phyloP scores from a whole-genome alignment of 2,329 filamentous ascomycete species.

The Pseudovirgaria hyperparasitica region DNA sequence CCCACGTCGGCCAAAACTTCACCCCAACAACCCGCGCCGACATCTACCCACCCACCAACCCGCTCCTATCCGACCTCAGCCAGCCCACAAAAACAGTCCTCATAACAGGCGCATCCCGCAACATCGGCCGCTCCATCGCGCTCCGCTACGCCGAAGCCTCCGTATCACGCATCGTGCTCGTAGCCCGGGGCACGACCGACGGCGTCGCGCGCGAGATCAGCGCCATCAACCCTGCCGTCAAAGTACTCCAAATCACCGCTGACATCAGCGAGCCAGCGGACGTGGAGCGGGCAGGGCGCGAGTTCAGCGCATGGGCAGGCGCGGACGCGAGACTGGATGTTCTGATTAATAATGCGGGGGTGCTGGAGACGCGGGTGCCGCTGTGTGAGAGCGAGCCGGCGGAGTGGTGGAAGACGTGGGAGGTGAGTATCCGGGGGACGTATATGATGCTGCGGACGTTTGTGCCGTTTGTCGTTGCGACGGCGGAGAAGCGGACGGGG shows the following conservation, averaged over 20 bases:
- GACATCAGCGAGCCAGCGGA: constrained; percentile 29
- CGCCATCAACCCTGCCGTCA: constrained; percentile 25
- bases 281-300: constrained; percentile 22
- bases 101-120: constrained; percentile 43
- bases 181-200: constrained; percentile 34
- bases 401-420: constrained; percentile 30
- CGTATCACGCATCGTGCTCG: constrained; percentile 39
- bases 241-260: constrained; percentile 30
- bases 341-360: constrained; percentile 37
- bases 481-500: constrained; percentile 21
- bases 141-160: constrained; percentile 44
- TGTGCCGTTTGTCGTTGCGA: constrained; percentile 26
- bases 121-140: constrained; percentile 41
- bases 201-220: constrained; percentile 23
- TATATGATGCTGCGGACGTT: constrained; percentile 35
- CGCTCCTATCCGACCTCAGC: constrained; percentile 24
- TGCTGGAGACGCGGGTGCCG: constrained; percentile 15
- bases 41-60: constrained; percentile 31
- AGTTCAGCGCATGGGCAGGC: constrained; percentile 13
- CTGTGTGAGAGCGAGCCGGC: constrained; percentile 23
- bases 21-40: too few relatives aligned
- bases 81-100: constrained; percentile 31
- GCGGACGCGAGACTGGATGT: constrained; percentile 31
- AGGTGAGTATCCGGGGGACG: constrained; percentile 37
- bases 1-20: constrained; percentile 8